Conservation (phyloP, 495 filamentous ascomycete species). For the Xeromyces bisporus region DNA sequence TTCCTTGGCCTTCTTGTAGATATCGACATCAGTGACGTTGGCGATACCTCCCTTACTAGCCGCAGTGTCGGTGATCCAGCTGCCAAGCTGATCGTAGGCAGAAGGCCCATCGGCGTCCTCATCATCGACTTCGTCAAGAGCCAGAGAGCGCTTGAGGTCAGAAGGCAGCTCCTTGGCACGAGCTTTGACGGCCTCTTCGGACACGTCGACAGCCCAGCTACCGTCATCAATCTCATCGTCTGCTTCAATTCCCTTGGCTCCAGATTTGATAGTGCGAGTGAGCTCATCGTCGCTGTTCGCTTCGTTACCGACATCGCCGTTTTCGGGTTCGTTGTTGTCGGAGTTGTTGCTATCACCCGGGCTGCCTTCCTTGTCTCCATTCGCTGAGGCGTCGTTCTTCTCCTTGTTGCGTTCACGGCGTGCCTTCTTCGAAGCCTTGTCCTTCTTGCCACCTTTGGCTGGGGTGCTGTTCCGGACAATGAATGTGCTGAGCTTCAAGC, state of each 20-base stretch:
- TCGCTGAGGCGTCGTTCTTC: constrained; percentile 31
- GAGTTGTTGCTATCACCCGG: constrained; percentile 59
- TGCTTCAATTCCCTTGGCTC: constrained; percentile 56
- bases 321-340: constrained; percentile 41
- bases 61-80: constrained; percentile 72
- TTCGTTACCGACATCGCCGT: constrained; percentile 51
- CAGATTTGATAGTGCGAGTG: constrained; percentile 73
- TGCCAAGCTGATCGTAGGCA: constrained; percentile 80
- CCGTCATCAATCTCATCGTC: constrained; percentile 58
- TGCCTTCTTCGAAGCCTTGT: constrained; percentile 76
- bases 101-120: constrained; percentile 70
- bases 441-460: constrained; percentile 81
- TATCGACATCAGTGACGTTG: constrained; percentile 68
- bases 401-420: constrained; percentile 63
- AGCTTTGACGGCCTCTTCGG: constrained; percentile 83
- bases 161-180: constrained; percentile 78
- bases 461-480: constrained; percentile 84
- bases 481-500: constrained; percentile 91
- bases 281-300: constrained; percentile 85
- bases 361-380: constrained; percentile 52
- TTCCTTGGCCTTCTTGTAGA: constrained; percentile 90
- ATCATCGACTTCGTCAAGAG: constrained; percentile 69
- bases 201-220: constrained; percentile 90
- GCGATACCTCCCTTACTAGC: constrained; percentile 50
- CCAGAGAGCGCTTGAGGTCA: constrained; percentile 79